These are phyloP conservation scores for Penicillium sp. DNA, from an alignment of 2,329 filamentous ascomycete genomes.

Conservation along the genomic window DNA sequence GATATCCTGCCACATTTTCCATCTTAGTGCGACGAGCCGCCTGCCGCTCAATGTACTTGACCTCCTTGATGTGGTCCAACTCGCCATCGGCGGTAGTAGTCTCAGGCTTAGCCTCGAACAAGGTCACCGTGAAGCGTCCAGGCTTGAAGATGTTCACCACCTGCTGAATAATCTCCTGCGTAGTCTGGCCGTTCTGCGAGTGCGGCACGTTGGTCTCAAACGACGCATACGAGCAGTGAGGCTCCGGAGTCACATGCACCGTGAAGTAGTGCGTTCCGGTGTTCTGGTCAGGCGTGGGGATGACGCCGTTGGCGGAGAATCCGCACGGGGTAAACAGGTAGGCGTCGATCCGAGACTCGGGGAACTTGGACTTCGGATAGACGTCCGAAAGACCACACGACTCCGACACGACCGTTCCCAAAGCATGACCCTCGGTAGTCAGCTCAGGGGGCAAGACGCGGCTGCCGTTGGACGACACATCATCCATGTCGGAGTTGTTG, in stretches of 20 bases:
- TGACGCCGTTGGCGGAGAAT: slow-evolving; percentile 91
- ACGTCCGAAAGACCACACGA: slow-evolving; percentile 79
- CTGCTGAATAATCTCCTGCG: slow-evolving; percentile 81
- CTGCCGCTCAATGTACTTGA: slow-evolving; percentile 37
- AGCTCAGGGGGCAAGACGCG: slow-evolving; percentile 59
- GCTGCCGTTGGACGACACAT: slow-evolving; percentile 42
- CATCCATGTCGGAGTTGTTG: slow-evolving; percentile 57
- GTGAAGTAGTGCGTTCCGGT: slow-evolving; percentile 83
- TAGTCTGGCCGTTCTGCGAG: slow-evolving; percentile 76
- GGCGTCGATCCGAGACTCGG: slow-evolving; percentile 85
- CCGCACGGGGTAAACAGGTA: slow-evolving; percentile 95
- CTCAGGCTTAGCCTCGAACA: slow-evolving; percentile 89
- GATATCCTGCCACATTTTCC: slow-evolving; percentile 76
- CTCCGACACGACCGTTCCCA: slow-evolving; percentile 87
- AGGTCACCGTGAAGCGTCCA: slow-evolving; percentile 90
- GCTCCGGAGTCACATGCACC: slow-evolving; percentile 94
- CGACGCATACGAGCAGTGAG: slow-evolving; percentile 91
- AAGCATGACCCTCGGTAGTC: slow-evolving; percentile 84
- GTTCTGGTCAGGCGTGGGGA: slow-evolving; percentile 61
- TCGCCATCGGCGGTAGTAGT: no score
- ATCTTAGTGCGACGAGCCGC: slow-evolving; percentile 47
- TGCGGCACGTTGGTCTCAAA: slow-evolving; percentile 98
- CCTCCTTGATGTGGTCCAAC: slow-evolving; percentile 31
- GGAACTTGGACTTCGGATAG: slow-evolving; percentile 77
- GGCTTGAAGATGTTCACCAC: slow-evolving; percentile 94